These are phyloP conservation scores for Apophysomyces trapeziformis DNA, from an alignment of 371 early-diverging fungal genomes.

Conservation along the genomic window DNA sequence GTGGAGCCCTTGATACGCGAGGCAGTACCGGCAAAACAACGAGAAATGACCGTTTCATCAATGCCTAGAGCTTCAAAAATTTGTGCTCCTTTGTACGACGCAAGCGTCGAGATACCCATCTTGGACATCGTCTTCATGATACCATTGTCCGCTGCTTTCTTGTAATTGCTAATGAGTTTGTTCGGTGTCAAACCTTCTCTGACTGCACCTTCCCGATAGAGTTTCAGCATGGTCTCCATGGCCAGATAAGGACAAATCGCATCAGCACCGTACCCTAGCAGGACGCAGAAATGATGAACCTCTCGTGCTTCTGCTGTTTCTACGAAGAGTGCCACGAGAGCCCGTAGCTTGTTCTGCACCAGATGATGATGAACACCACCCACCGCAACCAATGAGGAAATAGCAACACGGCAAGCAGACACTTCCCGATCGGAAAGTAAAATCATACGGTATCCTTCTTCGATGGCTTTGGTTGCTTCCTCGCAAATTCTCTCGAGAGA, in stretches of 20 bases:
- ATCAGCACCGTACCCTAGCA: conserved; percentile 96
- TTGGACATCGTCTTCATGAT: conserved; percentile 96
- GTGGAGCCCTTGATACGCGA: conserved; percentile 90
- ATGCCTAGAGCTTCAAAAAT: conserved; percentile 95
- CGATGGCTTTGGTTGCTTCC: conserved; percentile 78
- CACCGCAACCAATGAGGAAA: conserved; percentile 80
- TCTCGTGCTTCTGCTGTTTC: conserved; percentile 95
- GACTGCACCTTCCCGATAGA: conserved; percentile 79
- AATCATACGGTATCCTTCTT: conserved; percentile 72
- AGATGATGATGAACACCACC: conserved; percentile 94
- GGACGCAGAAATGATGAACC: conserved; percentile 92
- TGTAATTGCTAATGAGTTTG: conserved; percentile 74
- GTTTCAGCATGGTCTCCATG: conserved; percentile 82
- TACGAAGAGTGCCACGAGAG: conserved; percentile 82
- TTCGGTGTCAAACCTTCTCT: conserved; percentile 52
- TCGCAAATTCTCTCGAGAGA: conserved; percentile 82
- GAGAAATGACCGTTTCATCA: conserved; percentile 79
- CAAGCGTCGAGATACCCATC: conserved; percentile 97
- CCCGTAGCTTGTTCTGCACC: conserved; percentile 83
- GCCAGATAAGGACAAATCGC: conserved; percentile 92
- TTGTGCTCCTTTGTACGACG: conserved; percentile 96
- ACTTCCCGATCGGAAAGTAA: conserved; percentile 80
- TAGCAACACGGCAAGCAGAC: conserved; percentile 70
- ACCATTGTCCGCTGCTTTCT: conserved; percentile 87
- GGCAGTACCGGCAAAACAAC: conserved; percentile 92